Evolutionary conservation across 2,329 filamentous ascomycete species (phyloP), one percentile per base, ranked within the genome.

Genomic region (Beauveria rudraprayagi): DNA sequence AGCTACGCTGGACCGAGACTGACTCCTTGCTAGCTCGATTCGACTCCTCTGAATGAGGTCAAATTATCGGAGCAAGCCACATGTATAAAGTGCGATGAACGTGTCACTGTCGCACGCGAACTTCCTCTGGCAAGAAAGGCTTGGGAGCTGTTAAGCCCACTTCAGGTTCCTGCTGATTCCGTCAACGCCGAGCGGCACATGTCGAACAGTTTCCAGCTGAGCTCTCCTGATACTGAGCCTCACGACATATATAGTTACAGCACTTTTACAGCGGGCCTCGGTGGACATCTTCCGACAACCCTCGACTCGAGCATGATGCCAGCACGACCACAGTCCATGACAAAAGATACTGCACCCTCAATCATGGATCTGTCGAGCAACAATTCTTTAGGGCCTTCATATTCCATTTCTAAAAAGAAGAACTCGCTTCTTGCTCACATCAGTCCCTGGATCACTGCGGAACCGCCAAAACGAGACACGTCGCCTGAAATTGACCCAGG

Each of bases 111-210:
- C 24, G 70, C 73, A 47, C 72, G 73, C 10, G 75, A 77, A 58
- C 66, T 76, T n/a, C 64, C 68, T 7, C 58, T 75, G 4, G 70
- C 67, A 8, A 69, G 72, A 61, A 68, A 71, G 30, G 68, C 70
- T 5, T 77, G 73, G 73, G 73, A 74, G 43, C 63, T 71, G 7
- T 64, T 77, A 1, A 71, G 70, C 41, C 69, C 71, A 0, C 66
- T 76, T 19, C 70, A 75, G 46, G 67, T 70, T 3, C 71, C 75
- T 61, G 69, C 71, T 2, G 73, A 75, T 58, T 71, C 73, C 1
- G 70, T 75, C 51, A 72, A 72, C 56, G 68, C 75, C 8, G 73
- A 76, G 63, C 63, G 74, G 40, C 74, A 77, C 62, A 60, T 73
- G 10, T 68, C 72, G 7, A 70, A 67, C 2, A 69, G 71, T 46